phyloP scores from a whole-genome alignment of 116 monocot species.

The Phalaenopsis hybrid region DNA sequence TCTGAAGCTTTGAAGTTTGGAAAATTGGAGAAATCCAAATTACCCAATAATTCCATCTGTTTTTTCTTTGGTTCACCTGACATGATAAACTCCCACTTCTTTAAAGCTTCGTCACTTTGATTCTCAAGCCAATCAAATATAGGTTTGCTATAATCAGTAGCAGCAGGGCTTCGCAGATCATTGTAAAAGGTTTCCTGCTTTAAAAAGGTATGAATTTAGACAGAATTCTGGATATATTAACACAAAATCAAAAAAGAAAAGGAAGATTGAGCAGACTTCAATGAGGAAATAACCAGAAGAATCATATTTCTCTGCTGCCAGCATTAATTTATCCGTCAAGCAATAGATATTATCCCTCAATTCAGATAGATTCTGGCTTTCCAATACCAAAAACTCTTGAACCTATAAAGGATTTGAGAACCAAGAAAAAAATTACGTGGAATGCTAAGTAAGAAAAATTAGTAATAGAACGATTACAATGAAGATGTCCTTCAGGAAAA shows the following conservation, averaged over 20 bases:
- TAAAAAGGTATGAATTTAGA: not conserved
- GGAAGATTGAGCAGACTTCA: slow-evolving; percentile 32
- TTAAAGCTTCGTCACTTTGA: slow-evolving; percentile 44
- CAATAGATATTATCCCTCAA: slow-evolving; percentile 85
- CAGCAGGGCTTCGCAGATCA: slow-evolving; percentile 56
- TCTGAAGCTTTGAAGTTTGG: slow-evolving; percentile 52
- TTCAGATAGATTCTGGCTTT: slow-evolving; percentile 59
- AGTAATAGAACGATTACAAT: not conserved
- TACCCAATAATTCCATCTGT: slow-evolving; percentile 60
- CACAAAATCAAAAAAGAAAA: slow-evolving; percentile 1
- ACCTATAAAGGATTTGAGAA: slow-evolving; percentile 33
- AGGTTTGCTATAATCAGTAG: slow-evolving; percentile 69
- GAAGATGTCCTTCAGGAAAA: not conserved
- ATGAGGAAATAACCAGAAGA: slow-evolving; percentile 92
- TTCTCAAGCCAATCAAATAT: slow-evolving; percentile 80
- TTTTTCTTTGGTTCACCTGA: slow-evolving; percentile 66
- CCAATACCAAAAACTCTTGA: slow-evolving; percentile 86
- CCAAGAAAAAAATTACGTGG: not conserved
- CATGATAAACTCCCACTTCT: slow-evolving; percentile 70
- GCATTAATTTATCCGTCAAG: slow-evolving; percentile 72
- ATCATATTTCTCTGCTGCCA: slow-evolving; percentile 48
- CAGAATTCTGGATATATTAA: slow-evolving; percentile 2
- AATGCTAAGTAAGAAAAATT: not conserved
- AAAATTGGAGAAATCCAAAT: slow-evolving; percentile 34
- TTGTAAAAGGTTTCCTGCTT: slow-evolving; percentile 75